Evolutionary conservation across 108 stramenopile genomes (phyloP), one percentile per base, ranked within the genome.

Genomic region (Nitzschia putrida): DNA sequence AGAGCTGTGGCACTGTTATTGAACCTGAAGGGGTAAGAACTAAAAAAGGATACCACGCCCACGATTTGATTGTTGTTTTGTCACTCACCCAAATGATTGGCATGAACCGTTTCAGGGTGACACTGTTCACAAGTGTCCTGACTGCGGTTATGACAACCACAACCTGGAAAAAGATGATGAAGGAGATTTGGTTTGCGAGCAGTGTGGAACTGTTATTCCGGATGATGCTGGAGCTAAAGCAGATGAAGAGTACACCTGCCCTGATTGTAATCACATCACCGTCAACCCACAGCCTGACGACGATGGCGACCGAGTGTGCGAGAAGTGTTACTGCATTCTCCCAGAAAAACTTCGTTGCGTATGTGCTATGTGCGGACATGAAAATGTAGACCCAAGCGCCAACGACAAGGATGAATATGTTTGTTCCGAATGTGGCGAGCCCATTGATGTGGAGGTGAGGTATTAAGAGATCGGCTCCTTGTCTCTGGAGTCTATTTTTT

Each of bases 241-340:
- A 24, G 66, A 66, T 53, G 66, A 66, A n/a, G 52, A 66, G 29
- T 53, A 69, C 42, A 22, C 61, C 3, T 77, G 76, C 44, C 64
- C 64, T 14, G 76, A 66, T 53, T 77, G 76, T 47, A 64, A 52
- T 11, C 61, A 77, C 40, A 56, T 37, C 23, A 77, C 39, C 20
- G 61, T 77, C 12, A 77, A 77, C 47, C 76, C 76, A 26, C 50
- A 71, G 44, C 69, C 57, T 8, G 76, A 77, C 64, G 69, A 77
- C n/a, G 76, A 77, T 24, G 76, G 76, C 37, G 76, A 77, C 41
- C 53, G 53, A 2, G 63, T 77, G 23, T 77, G 76, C 44, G 76
- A 68, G 44, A 69, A 70, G 52, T 77, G 76, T 26, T 66, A 60
- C 11, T 63, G 63, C 7, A 71, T 77, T 45, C 64, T 77, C 0